These are phyloP conservation scores for Populus hybrid DNA, from an alignment of 441 rosid genomes.

Conservation along the genomic window DNA sequence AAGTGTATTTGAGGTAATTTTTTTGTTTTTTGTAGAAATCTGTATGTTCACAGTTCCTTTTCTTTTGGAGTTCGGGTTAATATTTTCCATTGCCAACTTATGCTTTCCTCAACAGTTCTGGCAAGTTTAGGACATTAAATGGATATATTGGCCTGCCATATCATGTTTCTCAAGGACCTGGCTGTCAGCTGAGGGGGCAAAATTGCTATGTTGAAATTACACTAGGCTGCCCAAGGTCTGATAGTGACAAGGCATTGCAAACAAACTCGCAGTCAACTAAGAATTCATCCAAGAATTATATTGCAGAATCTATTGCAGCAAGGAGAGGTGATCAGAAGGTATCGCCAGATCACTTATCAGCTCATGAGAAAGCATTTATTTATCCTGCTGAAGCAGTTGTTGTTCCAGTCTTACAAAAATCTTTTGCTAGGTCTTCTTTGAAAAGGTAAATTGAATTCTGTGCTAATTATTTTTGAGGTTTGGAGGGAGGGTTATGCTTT, in stretches of 20 bases:
- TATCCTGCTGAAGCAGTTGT: constrained; percentile 94
- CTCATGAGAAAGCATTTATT: constrained; percentile 67
- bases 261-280: constrained; percentile 38
- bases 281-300: constrained; percentile 58
- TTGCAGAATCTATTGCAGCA: constrained; percentile 55
- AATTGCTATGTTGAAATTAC: constrained; percentile 83
- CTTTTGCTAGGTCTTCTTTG: constrained; percentile 85
- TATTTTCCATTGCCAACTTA: constrained; percentile 20
- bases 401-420: constrained; percentile 85
- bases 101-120: constrained; percentile 49
- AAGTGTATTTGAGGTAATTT: constrained; percentile 77
- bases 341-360: constrained; percentile 38
- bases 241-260: constrained; percentile 46
- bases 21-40: constrained; percentile 8
- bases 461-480: constrained; percentile 10
- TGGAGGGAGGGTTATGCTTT: neutral
- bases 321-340: constrained; percentile 66
- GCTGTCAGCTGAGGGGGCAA: constrained; percentile 62
- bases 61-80: constrained; percentile 15
- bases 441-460: constrained; percentile 58
- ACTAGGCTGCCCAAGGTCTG: constrained; percentile 67
- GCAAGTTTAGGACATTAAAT: constrained; percentile 56
- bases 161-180: constrained; percentile 66
- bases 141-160: constrained; percentile 67
- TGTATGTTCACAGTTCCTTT: neutral